Conservation (phyloP, 352 stramenopile genomes). For the Pythium folliculosum region DNA sequence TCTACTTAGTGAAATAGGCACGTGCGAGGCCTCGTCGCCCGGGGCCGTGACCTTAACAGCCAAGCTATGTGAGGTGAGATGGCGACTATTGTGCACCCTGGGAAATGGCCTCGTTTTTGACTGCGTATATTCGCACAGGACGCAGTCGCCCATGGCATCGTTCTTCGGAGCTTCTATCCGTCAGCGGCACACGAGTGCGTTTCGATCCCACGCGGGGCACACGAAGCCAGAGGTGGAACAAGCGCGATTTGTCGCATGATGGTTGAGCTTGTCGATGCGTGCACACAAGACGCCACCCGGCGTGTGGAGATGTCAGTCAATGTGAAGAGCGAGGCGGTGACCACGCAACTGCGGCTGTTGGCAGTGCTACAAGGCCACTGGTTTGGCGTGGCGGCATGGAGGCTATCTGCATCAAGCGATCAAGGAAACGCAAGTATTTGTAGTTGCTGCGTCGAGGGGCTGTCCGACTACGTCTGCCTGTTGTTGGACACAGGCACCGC, state of each 20-base stretch:
- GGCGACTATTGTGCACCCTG: background rate
- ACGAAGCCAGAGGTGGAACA: background rate
- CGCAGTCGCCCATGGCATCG: background rate
- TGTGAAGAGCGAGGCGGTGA: background rate
- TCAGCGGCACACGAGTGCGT: constrained; percentile 6
- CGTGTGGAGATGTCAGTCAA: background rate
- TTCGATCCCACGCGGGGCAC: background rate
- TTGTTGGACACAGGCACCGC: background rate
- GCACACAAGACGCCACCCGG: background rate
- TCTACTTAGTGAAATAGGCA: background rate
- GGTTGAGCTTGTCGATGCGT: background rate
- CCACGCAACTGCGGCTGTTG: constrained; percentile 7
- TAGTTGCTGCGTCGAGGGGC: background rate
- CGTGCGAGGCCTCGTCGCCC: background rate
- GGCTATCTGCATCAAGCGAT: background rate
- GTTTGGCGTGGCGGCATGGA: constrained; percentile 2
- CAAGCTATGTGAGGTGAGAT: constrained; percentile 9
- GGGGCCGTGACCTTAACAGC: background rate
- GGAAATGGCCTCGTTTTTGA: no score
- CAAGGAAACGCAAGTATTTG: background rate
- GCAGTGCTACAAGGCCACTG: constrained; percentile 16
- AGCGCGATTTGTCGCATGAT: background rate
- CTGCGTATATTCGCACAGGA: background rate
- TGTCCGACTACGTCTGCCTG: background rate
- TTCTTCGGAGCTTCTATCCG: background rate